phyloP scores from a whole-genome alignment of 148 eudicot genomes.

The Pharnaceum exiguum region DNA sequence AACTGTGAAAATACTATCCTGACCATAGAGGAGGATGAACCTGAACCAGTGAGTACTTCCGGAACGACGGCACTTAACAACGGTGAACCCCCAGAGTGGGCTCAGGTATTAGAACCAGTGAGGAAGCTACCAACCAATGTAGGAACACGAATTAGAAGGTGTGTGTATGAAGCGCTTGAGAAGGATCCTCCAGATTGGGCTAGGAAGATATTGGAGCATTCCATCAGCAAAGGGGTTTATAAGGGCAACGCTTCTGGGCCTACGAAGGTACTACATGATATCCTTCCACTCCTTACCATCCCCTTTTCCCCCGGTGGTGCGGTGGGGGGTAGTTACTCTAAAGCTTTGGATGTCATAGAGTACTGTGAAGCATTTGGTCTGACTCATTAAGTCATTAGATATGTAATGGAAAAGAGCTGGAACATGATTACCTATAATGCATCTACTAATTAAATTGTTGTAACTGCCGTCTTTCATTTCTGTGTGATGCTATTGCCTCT shows the following conservation, averaged over 20 bases:
- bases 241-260: constrained; percentile 87
- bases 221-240: constrained; percentile 73
- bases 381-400: no score
- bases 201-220: constrained; percentile 54
- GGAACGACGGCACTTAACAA: constrained; percentile 26
- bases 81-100: constrained; percentile 59
- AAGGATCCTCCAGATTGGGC: constrained; percentile 85
- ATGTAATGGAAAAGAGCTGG: no score
- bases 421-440: no score
- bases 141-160: constrained; percentile 67
- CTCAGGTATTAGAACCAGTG: constrained; percentile 61
- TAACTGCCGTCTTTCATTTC: background rate
- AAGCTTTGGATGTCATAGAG: no score
- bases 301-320: no score
- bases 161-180: constrained; percentile 53
- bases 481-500: background rate
- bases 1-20: constrained; percentile 29
- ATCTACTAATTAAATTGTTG: background rate
- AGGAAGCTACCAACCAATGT: constrained; percentile 81
- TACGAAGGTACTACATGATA: constrained; percentile 43
- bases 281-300: background rate
- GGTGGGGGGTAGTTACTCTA: no score
- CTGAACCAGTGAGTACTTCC: constrained; percentile 31
- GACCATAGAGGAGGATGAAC: constrained; percentile 42
- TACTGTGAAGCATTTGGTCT: no score